Percentiles rank a stretch among this genome's conserved stretches.
phyloP scores from a whole-genome alignment of 352 stramenopile species.

The Phytophthora uliginosa region DNA sequence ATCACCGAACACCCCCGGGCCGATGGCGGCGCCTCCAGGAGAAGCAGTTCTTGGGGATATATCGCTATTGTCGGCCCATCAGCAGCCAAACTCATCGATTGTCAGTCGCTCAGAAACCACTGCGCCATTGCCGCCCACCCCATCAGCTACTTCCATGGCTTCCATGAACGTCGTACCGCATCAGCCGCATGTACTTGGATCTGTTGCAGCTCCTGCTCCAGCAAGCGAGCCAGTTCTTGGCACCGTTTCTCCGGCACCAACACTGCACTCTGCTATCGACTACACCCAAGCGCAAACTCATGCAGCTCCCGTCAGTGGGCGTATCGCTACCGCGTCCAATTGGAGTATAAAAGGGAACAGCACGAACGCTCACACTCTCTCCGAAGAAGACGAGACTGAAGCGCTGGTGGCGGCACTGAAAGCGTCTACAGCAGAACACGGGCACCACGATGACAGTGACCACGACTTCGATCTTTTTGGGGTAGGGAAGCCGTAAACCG shows the following conservation, averaged over 20 bases:
- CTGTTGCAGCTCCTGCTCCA: not conserved
- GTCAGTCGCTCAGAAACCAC: not conserved
- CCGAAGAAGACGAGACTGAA: conserved; percentile 23
- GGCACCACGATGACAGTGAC: conserved; percentile 23
- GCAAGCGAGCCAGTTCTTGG: conserved; percentile 14
- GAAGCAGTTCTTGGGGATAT: not conserved
- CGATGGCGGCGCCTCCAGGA: conserved; percentile 1
- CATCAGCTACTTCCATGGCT: not conserved
- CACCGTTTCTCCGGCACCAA: conserved; percentile 13
- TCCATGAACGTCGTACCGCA: not conserved
- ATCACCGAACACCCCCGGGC: conserved; percentile 25
- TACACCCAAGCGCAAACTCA: conserved; percentile 25
- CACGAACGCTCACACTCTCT: not conserved
- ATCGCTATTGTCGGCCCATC: conserved; percentile 1
- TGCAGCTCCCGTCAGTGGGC: not conserved
- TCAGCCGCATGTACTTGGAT: not conserved
- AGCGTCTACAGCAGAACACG: conserved; percentile 24
- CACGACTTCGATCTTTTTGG: conserved; percentile 48
- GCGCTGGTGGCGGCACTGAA: conserved; percentile 15
- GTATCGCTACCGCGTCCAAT: conserved; percentile 3
- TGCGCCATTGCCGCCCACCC: not conserved
- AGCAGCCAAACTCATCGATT: conserved; percentile 4
- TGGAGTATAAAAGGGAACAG: conserved; percentile 13
- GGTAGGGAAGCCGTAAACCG: conserved; percentile 27
- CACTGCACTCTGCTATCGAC: conserved; percentile 25